Percentiles rank a stretch among this genome's conserved stretches.
Conservation (phyloP, 2,329 filamentous ascomycete species). For the Coniochaeta ligniaria region DNA sequence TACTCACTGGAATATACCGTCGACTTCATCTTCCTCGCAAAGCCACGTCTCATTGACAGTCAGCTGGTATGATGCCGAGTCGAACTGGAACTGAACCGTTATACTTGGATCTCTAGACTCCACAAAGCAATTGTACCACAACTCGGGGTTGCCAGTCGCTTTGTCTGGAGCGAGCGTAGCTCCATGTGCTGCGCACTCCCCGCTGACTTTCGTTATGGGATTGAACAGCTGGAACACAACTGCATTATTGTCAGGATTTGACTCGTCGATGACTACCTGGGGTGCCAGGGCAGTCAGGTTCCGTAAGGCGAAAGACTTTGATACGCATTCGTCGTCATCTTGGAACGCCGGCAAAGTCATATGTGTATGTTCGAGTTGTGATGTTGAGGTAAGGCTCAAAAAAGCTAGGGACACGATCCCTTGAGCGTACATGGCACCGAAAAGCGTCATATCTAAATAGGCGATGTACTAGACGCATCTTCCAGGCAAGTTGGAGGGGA, state of each 20-base stretch:
- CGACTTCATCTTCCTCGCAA: conserved; percentile 3
- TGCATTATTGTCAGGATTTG: conserved; percentile 1
- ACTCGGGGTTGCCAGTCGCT: neutral
- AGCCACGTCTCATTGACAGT: conserved; percentile 12
- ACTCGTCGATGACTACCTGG: neutral
- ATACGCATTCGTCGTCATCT: neutral
- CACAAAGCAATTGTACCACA: conserved; percentile 11
- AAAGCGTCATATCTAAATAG: neutral
- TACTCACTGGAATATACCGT: neutral
- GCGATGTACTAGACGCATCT: neutral
- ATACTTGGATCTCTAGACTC: conserved; percentile 11
- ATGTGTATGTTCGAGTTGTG: neutral
- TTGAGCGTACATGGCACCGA: neutral
- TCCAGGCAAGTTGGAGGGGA: too few relatives aligned
- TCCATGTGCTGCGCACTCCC: conserved; percentile 8
- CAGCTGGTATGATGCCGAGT: conserved; percentile 4
- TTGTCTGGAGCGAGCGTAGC: neutral
- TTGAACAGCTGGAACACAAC: conserved; percentile 11
- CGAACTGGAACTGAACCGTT: conserved; percentile 6
- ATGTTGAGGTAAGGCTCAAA: neutral
- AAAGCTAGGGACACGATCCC: neutral
- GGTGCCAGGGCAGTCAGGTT: neutral
- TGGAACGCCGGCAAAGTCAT: neutral
- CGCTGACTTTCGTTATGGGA: conserved; percentile 7
- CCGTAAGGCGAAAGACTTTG: neutral